A percentile compares a stretch with the other conserved stretches of the same genome.
These are phyloP conservation scores for Truncatella angustata DNA, from an alignment of 2,329 filamentous ascomycete genomes.

Conservation along the genomic window DNA sequence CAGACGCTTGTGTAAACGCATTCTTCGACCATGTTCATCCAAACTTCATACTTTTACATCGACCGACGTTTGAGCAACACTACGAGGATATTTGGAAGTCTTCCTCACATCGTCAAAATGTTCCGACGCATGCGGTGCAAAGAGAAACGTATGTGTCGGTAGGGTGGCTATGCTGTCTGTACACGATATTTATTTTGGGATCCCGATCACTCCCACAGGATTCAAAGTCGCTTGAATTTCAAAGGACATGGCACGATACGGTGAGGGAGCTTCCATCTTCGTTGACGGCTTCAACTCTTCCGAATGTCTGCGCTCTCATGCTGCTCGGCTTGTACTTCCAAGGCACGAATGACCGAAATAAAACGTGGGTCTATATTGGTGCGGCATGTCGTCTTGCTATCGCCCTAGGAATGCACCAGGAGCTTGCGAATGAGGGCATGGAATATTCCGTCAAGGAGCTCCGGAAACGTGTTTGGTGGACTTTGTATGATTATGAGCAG, in stretches of 20 bases:
- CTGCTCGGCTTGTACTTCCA: constrained; percentile 40
- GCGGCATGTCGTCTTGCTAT: constrained; percentile 40
- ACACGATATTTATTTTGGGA: constrained; percentile 39
- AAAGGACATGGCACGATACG: constrained; percentile 30
- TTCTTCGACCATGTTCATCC: constrained; percentile 39
- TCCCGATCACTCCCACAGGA: constrained; percentile 34
- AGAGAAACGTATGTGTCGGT: constrained; percentile 29
- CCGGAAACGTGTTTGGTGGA: constrained; percentile 31
- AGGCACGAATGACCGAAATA: constrained; percentile 38
- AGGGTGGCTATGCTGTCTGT: constrained; percentile 39
- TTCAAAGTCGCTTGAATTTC: constrained; percentile 27
- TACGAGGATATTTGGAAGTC: constrained; percentile 35
- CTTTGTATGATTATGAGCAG: constrained; percentile 30
- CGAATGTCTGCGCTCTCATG: constrained; percentile 40
- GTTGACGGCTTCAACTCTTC: constrained; percentile 33
- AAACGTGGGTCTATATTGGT: constrained; percentile 38
- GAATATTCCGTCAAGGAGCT: constrained; percentile 26
- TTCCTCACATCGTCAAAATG: not conserved
- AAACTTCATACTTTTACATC: constrained; percentile 37
- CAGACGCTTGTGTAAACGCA: constrained; percentile 35
- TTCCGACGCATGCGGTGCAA: not conserved
- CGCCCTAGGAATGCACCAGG: constrained; percentile 41
- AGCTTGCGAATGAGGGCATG: constrained; percentile 35
- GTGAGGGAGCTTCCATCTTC: constrained; percentile 33
- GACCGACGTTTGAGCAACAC: constrained; percentile 35